Base-by-base conservation (phyloP, 2,329 filamentous ascomycete genomes). In the Monilinia laxa region DNA sequence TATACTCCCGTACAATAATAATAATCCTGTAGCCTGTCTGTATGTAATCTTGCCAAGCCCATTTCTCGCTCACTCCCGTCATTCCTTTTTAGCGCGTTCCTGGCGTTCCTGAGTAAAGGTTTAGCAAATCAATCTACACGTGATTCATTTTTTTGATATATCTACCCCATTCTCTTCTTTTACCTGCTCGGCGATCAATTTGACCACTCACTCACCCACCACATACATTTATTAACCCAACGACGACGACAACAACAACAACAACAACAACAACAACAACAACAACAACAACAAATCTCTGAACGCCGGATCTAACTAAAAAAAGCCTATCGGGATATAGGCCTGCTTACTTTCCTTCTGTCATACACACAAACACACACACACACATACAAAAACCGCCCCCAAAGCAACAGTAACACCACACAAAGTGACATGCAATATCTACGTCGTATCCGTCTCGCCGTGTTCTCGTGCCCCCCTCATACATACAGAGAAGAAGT, bases 391-490 rank as follows among this genome's bases (percentile, higher is more conserved):
- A 2, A 16, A n/a, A 45, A 58, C 10, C 28, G 28, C 57, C 57
- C 42, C 57, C 57, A 60, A 60, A 11, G 42, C 28, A 23, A 51
- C 47, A n/a, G 47, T n/a, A 49, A 47, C 42, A 60, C 42, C 35
- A 23, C 42, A 54, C 35, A 35, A 31, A 35, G 31, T 35, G 31
- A 35, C 31, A 54, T 35, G 25, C 25, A 31, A 23, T 9, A 59
- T 59, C 56, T 49, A 49, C 28, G 57, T 60, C 42, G 57, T 42
- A 60, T 49, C 57, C 57, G 57, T 49, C 42, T 60, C 42, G 28
- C 20, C 42, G 42, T 60, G 42, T 60, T 49, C 42, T 42, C n/a
- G 57, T 60, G 57, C 42, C 42, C 47, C 28, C 31, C 11, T 38
- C 31, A 35, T 35, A 35, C 25, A 60, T 23, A 35, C 25, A 35